Conservation (phyloP, 345 rosid species). For the Cardiospermum halicacabum region DNA sequence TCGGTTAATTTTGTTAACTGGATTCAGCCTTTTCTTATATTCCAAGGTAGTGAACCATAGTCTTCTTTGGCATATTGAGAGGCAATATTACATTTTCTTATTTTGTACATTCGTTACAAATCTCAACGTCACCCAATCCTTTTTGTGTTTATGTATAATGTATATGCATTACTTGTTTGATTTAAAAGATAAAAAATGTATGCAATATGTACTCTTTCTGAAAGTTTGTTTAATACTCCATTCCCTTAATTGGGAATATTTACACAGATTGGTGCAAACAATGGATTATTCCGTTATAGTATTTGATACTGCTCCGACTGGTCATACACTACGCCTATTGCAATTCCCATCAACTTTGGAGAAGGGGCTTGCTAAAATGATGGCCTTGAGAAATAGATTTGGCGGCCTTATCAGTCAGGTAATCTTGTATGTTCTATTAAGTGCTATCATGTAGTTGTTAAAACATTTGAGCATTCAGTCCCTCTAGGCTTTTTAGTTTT, state of each 20-base stretch:
- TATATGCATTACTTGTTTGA: neutral
- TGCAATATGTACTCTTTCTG: neutral
- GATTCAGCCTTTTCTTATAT: neutral
- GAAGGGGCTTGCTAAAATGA: constrained; percentile 87
- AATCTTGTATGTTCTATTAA: constrained; percentile 14
- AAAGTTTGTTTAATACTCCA: neutral
- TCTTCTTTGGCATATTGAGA: neutral
- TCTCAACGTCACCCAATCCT: neutral
- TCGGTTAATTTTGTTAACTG: too few species aligned
- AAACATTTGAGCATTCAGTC: neutral
- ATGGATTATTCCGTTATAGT: constrained; percentile 96
- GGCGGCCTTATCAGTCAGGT: constrained; percentile 96
- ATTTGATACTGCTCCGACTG: constrained; percentile 99
- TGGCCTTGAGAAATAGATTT: constrained; percentile 84
- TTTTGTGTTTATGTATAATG: neutral
- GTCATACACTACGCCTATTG: constrained; percentile 89
- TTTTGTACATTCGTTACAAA: neutral
- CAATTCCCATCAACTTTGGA: constrained; percentile 95
- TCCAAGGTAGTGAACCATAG: neutral
- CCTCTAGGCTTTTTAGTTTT: neutral
- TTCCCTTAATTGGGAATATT: constrained; percentile 6
- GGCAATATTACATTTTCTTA: neutral
- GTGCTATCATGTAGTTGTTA: neutral
- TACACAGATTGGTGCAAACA: constrained; percentile 84
- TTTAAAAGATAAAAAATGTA: neutral